Conservation (phyloP, 148 eudicot genomes). For the Selenicereus undatus region DNA sequence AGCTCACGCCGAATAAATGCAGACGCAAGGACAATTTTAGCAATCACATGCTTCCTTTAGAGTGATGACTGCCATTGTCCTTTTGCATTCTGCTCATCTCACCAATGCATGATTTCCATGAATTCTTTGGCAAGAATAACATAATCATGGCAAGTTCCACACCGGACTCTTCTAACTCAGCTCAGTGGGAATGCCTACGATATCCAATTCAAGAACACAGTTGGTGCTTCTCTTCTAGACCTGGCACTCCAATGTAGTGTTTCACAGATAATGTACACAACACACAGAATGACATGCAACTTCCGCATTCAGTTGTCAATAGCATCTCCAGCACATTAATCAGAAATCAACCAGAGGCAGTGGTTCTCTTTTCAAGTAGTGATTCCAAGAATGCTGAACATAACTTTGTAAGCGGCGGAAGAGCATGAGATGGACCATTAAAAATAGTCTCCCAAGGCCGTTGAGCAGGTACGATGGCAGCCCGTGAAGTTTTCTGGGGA, state of each 20-base stretch:
- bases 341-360: constrained; percentile 17
- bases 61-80: background rate
- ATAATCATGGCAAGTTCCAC: background rate
- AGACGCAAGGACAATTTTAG: background rate
- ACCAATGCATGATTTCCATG: background rate
- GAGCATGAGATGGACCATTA: constrained; percentile 66
- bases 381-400: constrained; percentile 77
- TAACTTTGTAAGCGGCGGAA: constrained; percentile 77
- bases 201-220: background rate
- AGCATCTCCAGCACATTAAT: background rate
- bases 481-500: constrained; percentile 26
- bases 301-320: background rate
- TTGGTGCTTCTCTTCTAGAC: background rate
- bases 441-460: constrained; percentile 77
- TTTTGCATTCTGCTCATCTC: background rate
- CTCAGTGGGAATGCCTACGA: background rate
- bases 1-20: background rate
- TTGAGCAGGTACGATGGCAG: constrained; percentile 45
- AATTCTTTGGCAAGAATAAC: background rate
- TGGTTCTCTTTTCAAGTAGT: constrained; percentile 65
- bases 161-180: background rate
- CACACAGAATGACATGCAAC: background rate
- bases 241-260: background rate
- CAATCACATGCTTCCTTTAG: background rate
- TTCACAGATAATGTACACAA: constrained; percentile 1